Evolutionary conservation across 2,329 filamentous ascomycete species (phyloP), one percentile per base, ranked within the genome.

Genomic region (Phaeosphaeriaceae sp.): DNA sequence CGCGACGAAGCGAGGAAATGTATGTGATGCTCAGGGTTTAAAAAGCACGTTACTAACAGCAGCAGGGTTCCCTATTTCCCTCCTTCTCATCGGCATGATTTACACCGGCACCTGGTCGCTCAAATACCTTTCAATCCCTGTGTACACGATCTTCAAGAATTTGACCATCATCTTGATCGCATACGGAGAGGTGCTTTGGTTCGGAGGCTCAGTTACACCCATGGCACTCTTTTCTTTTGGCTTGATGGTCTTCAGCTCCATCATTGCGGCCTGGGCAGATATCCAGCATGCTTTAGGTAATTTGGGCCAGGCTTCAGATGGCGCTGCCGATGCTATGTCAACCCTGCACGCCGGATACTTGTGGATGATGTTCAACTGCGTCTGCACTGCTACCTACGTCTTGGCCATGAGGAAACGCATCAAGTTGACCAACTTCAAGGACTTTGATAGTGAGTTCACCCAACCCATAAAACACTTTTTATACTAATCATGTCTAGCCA

Each of bases 91-190:
- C 70, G 92, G 92, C 72, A 99, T 97, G 94, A 97, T 99, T 76
- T 99, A 97, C 78, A 97, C 94, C 46, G 87, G 91, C 68, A 94
- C 90, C 68, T 97, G 97, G 80, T 92, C 94, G 16, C 86, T 99
- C 37, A 92, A 97, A 77, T 97, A 87, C 77, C 88, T 99, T 54
- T 97, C 92, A 26, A 96, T 99, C 47, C 94, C 94, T 18, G 94
- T 99, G 20, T 99, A 99, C 79, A 99, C 94, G 47, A 99, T 99
- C 74, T 99, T 99, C 84, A 99, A 99, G 84, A 99, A 99, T 79
- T 77, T 99, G 80, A 97, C 94, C 54, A 99, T 96, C 74, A 97
- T 99, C 67, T 86, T 97, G 59, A 99, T 97, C 68, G 94, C 94
- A 47, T 99, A 99, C 64, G 94, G 94, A 63, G 94, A 99, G 77